These are phyloP conservation scores for Ramularia collo-cygni DNA, from an alignment of 2,329 filamentous ascomycete species.

Conservation along the genomic window DNA sequence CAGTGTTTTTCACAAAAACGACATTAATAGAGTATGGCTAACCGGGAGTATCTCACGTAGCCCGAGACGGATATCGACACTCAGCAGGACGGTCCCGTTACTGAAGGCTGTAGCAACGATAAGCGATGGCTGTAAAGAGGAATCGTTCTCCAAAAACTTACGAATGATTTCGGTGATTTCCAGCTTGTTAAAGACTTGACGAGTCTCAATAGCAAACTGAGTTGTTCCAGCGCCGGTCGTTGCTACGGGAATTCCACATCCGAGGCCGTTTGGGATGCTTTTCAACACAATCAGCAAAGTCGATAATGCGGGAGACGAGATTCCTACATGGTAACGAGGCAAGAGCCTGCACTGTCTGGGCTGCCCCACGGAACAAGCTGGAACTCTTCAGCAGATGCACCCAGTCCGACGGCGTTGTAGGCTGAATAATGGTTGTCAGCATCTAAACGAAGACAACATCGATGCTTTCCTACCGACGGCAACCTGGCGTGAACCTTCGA, in stretches of 20 bases:
- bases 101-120: slow-evolving; percentile 5
- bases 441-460: not conserved
- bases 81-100: slow-evolving; percentile 11
- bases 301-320: not conserved
- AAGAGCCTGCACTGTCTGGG: slow-evolving; percentile 9
- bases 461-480: not conserved
- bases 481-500: slow-evolving; percentile 2
- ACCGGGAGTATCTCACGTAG: slow-evolving; percentile 6
- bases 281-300: not conserved
- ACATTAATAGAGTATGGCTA: not conserved
- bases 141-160: not conserved
- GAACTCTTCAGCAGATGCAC: slow-evolving; percentile 5
- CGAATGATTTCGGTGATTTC: not conserved
- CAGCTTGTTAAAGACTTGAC: slow-evolving; percentile 13
- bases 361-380: slow-evolving; percentile 10
- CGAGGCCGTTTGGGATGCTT: slow-evolving; percentile 10
- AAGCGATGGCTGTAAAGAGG: too few relatives aligned
- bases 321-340: slow-evolving; percentile 7
- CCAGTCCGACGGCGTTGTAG: slow-evolving; percentile 6
- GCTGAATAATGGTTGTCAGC: slow-evolving; percentile 2
- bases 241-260: slow-evolving; percentile 11
- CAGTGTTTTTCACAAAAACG: not conserved
- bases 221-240: slow-evolving; percentile 14
- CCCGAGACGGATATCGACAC: slow-evolving; percentile 6
- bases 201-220: slow-evolving; percentile 10